Evolutionary conservation across 306 rosid genomes (phyloP).

Genomic region (Oxytropis ochrocephala): DNA sequence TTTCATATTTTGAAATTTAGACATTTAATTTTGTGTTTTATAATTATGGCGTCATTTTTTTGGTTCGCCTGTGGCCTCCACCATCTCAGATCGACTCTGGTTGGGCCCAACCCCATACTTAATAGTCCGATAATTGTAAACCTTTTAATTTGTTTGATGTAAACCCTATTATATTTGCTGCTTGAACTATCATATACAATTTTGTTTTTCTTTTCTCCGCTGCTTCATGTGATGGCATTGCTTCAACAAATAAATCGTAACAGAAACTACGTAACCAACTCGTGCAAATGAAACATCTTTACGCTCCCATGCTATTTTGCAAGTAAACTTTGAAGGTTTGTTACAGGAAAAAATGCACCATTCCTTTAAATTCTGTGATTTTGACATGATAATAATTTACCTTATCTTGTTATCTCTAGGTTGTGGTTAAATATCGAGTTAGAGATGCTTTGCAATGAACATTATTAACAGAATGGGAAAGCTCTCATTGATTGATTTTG

Average conservation of each 20-base stretch:
- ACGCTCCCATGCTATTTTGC: slow-evolving; percentile 91
- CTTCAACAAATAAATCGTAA: slow-evolving; percentile 84
- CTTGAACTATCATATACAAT: neutral
- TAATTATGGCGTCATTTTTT: too few species aligned
- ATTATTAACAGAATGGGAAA: slow-evolving; percentile 63
- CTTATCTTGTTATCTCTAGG: slow-evolving; percentile 38
- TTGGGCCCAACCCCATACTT: too few species aligned
- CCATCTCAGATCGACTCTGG: too few species aligned
- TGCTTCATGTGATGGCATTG: slow-evolving; percentile 75
- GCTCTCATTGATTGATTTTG: slow-evolving; percentile 89
- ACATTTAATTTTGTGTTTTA: too few species aligned
- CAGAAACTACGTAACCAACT: slow-evolving; percentile 90
- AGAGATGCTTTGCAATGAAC: slow-evolving; percentile 71
- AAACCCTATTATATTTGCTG: neutral
- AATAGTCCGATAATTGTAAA: too few species aligned
- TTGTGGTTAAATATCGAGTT: slow-evolving; percentile 65
- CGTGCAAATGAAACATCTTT: slow-evolving; percentile 92
- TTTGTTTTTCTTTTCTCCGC: slow-evolving; percentile 2
- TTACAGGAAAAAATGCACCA: neutral
- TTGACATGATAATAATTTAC: neutral
- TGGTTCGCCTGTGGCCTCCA: too few species aligned
- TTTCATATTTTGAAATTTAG: too few species aligned
- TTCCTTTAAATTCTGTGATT: neutral
- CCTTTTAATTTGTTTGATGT: too few species aligned
- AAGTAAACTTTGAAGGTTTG: slow-evolving; percentile 34